Percentiles rank a stretch among this genome's conserved stretches.
Conservation (phyloP, 2,329 filamentous ascomycete genomes). For the Emmonsia crescens region DNA sequence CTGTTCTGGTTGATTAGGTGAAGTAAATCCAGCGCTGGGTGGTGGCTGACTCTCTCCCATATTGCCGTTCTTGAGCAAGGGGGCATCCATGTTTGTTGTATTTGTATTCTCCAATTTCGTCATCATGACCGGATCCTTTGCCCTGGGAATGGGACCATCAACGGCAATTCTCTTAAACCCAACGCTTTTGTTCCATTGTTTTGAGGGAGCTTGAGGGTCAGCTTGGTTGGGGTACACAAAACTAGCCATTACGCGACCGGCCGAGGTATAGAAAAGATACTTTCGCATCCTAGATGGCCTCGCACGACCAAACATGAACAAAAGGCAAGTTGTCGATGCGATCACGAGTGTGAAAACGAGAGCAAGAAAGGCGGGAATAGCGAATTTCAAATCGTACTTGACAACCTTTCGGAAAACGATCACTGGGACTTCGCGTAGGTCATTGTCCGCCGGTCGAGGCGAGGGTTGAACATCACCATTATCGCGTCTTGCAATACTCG, state of each 20-base stretch:
- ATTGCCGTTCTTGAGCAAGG: slow-evolving; percentile 11
- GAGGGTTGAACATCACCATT: slow-evolving; percentile 32
- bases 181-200: slow-evolving; percentile 7
- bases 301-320: slow-evolving; percentile 19
- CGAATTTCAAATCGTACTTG: slow-evolving; percentile 13
- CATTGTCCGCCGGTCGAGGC: slow-evolving; percentile 24
- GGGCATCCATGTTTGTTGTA: slow-evolving; percentile 11
- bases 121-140: slow-evolving; percentile 8
- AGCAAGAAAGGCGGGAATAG: slow-evolving; percentile 35
- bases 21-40: background rate
- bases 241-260: slow-evolving; percentile 11
- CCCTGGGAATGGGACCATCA: slow-evolving; percentile 4
- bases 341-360: slow-evolving; percentile 41
- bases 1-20: background rate
- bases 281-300: slow-evolving; percentile 10
- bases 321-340: slow-evolving; percentile 23
- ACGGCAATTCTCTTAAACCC: slow-evolving; percentile 8
- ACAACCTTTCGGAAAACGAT: slow-evolving; percentile 7
- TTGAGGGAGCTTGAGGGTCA: slow-evolving; percentile 8
- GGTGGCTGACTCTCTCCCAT: background rate
- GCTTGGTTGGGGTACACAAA: slow-evolving; percentile 11
- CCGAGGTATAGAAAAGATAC: slow-evolving; percentile 10
- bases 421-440: slow-evolving; percentile 22
- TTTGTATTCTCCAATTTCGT: slow-evolving; percentile 5
- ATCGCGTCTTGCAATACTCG: slow-evolving; percentile 4